Evolutionary conservation across 2,329 filamentous ascomycete species (phyloP).

Genomic region (Ceratocystis albifundus): DNA sequence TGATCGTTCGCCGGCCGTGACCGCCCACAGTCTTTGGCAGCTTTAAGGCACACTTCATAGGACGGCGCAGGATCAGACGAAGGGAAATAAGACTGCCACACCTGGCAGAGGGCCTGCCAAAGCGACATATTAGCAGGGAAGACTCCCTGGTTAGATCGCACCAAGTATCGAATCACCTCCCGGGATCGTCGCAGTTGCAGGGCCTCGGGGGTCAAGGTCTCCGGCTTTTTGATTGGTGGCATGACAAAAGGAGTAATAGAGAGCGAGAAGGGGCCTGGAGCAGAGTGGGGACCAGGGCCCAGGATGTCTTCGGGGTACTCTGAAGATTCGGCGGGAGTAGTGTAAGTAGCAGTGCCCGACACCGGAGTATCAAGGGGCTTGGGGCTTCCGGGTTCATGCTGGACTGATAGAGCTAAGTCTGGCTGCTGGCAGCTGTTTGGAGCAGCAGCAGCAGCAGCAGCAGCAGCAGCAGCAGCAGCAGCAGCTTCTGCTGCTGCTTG

Average conservation of each 20-base stretch:
- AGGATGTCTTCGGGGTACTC: constrained; percentile 13
- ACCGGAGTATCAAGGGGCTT: not conserved
- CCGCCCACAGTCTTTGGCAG: constrained; percentile 33
- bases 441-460: no score
- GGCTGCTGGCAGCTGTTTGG: not conserved
- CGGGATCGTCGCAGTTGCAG: constrained; percentile 28
- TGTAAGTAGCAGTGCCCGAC: not conserved
- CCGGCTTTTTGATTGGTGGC: constrained; percentile 26
- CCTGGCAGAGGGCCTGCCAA: constrained; percentile 37
- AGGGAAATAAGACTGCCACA: constrained; percentile 36
- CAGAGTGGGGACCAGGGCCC: not conserved
- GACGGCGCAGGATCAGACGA: constrained; percentile 32
- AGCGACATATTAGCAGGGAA: constrained; percentile 42
- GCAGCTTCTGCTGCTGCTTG: no score
- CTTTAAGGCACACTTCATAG: constrained; percentile 32
- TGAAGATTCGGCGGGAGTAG: not conserved
- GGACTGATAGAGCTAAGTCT: not conserved
- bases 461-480: no score
- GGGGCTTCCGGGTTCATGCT: not conserved
- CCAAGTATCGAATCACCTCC: constrained; percentile 35
- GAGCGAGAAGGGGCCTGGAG: not conserved
- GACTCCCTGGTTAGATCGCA: constrained; percentile 35
- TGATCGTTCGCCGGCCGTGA: constrained; percentile 25
- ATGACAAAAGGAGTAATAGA: constrained; percentile 18
- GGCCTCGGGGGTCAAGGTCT: constrained; percentile 28